Conservation (phyloP, 352 stramenopile genomes). For the Achlya hypogyna region DNA sequence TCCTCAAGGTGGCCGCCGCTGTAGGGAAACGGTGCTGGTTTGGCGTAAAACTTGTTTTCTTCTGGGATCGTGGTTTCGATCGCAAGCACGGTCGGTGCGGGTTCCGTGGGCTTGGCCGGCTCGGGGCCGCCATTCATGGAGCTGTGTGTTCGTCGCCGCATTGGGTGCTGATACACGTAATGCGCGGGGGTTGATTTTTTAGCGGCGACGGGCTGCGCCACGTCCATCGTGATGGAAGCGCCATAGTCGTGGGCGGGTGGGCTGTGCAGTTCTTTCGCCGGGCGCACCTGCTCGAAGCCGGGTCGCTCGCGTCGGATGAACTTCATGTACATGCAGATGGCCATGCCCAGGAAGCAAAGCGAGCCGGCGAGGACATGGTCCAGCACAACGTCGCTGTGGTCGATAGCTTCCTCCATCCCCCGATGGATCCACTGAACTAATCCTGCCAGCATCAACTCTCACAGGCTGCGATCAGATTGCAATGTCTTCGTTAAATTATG, state of each 20-base stretch:
- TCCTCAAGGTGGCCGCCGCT: background rate
- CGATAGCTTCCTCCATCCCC: background rate
- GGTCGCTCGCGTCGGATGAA: slow-evolving; percentile 71
- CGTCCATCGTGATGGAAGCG: background rate
- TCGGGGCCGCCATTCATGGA: slow-evolving; percentile 29
- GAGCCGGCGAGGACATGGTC: slow-evolving; percentile 81
- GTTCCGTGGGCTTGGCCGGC: background rate
- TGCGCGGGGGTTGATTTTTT: background rate
- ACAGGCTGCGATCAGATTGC: too few relatives aligned
- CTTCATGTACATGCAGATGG: slow-evolving; percentile 83
- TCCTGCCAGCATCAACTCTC: background rate
- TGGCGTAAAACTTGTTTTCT: slow-evolving; percentile 4
- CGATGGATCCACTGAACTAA: background rate
- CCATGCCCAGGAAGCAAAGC: slow-evolving; percentile 78
- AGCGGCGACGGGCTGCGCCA: background rate
- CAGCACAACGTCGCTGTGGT: slow-evolving; percentile 26
- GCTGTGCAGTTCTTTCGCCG: slow-evolving; percentile 11
- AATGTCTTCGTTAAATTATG: background rate
- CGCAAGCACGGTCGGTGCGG: background rate
- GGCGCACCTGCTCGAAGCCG: slow-evolving; percentile 34
- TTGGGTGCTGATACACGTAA: slow-evolving; percentile 47
- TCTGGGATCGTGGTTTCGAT: background rate
- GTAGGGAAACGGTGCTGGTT: background rate
- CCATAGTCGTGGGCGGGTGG: background rate
- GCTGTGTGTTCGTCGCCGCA: slow-evolving; percentile 64